These are phyloP conservation scores for Mrakia gelida DNA, from an alignment of 768 basidiomycete genomes.

Conservation along the genomic window DNA sequence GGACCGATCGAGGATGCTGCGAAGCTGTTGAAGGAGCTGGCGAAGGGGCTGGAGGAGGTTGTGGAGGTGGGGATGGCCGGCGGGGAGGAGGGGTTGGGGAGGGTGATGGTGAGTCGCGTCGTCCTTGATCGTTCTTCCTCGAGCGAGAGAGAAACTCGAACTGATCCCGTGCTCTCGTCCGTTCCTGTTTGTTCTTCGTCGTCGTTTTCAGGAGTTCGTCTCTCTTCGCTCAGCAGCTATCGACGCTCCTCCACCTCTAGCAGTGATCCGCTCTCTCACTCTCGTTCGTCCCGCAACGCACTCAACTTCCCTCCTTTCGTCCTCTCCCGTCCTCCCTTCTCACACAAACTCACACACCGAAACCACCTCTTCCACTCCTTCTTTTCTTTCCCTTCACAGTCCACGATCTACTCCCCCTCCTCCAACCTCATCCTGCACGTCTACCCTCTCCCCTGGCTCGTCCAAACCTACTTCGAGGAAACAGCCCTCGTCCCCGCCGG, in stretches of 20 bases:
- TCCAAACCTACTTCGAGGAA: conserved; percentile 9
- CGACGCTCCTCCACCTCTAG: background rate
- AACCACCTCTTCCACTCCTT: too few relatives aligned
- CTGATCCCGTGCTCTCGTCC: too few relatives aligned
- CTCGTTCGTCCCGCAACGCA: conserved; percentile 6
- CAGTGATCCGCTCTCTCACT: conserved; percentile 11
- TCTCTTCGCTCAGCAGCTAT: background rate
- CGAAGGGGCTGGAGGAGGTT: conserved; percentile 33
- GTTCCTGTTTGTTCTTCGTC: too few relatives aligned
- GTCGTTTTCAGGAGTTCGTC: background rate
- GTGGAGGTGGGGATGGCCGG: conserved; percentile 7
- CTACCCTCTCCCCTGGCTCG: conserved; percentile 13
- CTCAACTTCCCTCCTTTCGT: too few relatives aligned
- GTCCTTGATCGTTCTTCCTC: too few relatives aligned
- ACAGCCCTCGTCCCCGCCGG: conserved; percentile 15
- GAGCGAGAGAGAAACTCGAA: too few relatives aligned
- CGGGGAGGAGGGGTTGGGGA: background rate
- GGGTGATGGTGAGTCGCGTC: conserved; percentile 1
- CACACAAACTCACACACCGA: conserved; percentile 13
- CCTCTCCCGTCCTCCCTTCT: background rate
- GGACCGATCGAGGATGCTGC: conserved; percentile 31
- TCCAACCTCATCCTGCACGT: conserved; percentile 6
- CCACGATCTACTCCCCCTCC: conserved; percentile 14
- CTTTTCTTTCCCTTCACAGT: background rate
- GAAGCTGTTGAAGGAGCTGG: conserved; percentile 29